phyloP scores from a whole-genome alignment of 352 stramenopile genomes.

The Globisporangium camurandrum region DNA sequence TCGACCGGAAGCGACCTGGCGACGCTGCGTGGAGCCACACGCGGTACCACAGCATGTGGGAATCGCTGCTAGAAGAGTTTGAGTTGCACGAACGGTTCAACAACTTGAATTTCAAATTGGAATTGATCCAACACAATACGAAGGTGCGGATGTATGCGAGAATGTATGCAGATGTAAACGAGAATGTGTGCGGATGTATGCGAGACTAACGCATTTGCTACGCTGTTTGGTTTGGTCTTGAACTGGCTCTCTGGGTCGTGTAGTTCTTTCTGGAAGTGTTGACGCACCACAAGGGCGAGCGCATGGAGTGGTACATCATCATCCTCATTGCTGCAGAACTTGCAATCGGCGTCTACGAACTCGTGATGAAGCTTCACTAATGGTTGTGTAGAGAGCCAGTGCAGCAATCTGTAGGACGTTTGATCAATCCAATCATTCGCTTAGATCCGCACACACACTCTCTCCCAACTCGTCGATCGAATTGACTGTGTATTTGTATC shows the following conservation, averaged over 20 bases:
- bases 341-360: conserved; percentile 82
- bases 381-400: neutral
- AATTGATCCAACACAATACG: conserved; percentile 97
- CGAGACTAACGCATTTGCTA: no score
- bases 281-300: conserved; percentile 91
- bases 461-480: neutral
- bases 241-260: no score
- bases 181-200: conserved; percentile 2
- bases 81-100: conserved; percentile 93
- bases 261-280: conserved; percentile 97
- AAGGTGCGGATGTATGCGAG: conserved; percentile 55
- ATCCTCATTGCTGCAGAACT: conserved; percentile 94
- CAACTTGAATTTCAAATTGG: conserved; percentile 96
- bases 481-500: no score
- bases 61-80: conserved; percentile 87
- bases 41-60: conserved; percentile 92
- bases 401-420: neutral
- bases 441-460: neutral
- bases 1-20: conserved; percentile 87
- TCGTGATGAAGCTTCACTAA: conserved; percentile 58
- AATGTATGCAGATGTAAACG: conserved; percentile 2
- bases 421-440: neutral
- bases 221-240: no score
- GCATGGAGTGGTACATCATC: conserved; percentile 98
- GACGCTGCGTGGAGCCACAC: conserved; percentile 94